Conservation (phyloP, 495 filamentous ascomycete genomes). For the Hypoxylon lienhwacheense region DNA sequence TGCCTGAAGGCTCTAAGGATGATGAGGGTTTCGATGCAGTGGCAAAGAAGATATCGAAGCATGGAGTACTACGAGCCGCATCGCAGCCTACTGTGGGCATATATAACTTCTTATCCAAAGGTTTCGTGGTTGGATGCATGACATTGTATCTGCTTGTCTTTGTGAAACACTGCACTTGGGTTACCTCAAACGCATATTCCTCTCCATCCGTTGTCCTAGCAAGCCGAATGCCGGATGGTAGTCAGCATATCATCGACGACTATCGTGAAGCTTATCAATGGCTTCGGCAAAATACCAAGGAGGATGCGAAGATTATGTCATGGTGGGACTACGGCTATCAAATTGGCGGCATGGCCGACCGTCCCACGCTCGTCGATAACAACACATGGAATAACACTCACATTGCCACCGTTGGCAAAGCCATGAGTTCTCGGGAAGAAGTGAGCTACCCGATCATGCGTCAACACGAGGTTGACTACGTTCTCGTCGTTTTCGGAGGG, state of each 20-base stretch:
- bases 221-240: constrained; percentile 88
- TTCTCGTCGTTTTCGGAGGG: constrained; percentile 95
- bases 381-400: constrained; percentile 99
- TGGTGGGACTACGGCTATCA: constrained; percentile 99
- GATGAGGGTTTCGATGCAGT: constrained; percentile 51
- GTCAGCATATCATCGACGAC: constrained; percentile 98
- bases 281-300: constrained; percentile 93
- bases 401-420: constrained; percentile 98
- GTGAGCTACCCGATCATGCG: constrained; percentile 98
- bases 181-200: constrained; percentile 97
- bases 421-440: constrained; percentile 96
- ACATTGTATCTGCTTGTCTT: constrained; percentile 86
- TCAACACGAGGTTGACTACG: constrained; percentile 98
- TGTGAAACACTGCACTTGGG: constrained; percentile 98
- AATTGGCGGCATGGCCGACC: constrained; percentile 99
- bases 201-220: constrained; percentile 97
- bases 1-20: constrained; percentile 51
- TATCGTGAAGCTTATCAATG: constrained; percentile 99
- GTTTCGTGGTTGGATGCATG: constrained; percentile 67
- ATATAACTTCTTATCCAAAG: constrained; percentile 77
- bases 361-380: constrained; percentile 97
- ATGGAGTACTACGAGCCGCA: constrained; percentile 65
- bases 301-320: constrained; percentile 98
- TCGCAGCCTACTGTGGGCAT: constrained; percentile 78
- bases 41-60: constrained; percentile 56